phyloP scores from a whole-genome alignment of 768 basidiomycete species.

The Tremella yokohamensis region DNA sequence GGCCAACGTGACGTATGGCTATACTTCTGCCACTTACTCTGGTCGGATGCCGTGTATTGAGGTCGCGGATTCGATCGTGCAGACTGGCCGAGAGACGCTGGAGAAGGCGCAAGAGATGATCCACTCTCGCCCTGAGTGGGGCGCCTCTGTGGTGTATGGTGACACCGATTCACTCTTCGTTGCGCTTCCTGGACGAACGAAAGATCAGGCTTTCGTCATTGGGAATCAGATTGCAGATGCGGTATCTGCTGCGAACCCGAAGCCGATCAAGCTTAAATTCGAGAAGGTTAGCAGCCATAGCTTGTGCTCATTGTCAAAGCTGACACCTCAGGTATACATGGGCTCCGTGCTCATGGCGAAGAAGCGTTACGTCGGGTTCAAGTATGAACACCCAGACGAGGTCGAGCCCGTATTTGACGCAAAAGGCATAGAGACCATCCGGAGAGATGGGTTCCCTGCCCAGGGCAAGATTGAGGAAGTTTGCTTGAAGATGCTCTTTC shows the following conservation, averaged over 20 bases:
- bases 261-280: constrained; percentile 92
- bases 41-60: constrained; percentile 98
- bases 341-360: constrained; percentile 95
- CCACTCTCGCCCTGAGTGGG: constrained; percentile 75
- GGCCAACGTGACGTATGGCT: constrained; percentile 76
- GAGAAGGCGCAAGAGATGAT: constrained; percentile 87
- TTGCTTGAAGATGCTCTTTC: constrained; percentile 87
- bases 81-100: constrained; percentile 89
- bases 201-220: constrained; percentile 87
- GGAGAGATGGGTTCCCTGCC: constrained; percentile 84
- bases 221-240: constrained; percentile 87
- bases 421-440: constrained; percentile 95
- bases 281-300: constrained; percentile 67
- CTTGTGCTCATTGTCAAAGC: not conserved
- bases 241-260: constrained; percentile 79
- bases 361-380: constrained; percentile 97
- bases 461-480: constrained; percentile 90
- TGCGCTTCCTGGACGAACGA: constrained; percentile 82
- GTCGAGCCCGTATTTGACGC: constrained; percentile 79
- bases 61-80: constrained; percentile 96
- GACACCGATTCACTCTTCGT: constrained; percentile 97
- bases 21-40: constrained; percentile 88
- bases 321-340: constrained; percentile 70
- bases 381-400: constrained; percentile 81
- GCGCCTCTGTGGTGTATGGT: constrained; percentile 88